Evolutionary conservation across 352 stramenopile genomes (phyloP), one percentile per base, ranked within the genome.

Genomic region (Thraustochytrium sp.): DNA sequence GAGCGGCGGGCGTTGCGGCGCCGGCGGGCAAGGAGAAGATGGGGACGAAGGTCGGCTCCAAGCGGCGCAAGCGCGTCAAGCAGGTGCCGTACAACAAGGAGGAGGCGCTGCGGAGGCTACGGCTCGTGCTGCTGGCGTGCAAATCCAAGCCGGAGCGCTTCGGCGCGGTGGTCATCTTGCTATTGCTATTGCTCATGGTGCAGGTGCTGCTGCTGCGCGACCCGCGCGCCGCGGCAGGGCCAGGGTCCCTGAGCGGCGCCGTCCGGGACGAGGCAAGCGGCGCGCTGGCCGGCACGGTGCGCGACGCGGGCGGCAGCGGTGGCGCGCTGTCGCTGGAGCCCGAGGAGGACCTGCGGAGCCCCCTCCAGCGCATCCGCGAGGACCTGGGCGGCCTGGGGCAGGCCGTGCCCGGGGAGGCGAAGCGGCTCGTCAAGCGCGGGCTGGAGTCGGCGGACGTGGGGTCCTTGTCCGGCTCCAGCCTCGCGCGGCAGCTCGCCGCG

Each of bases 61-160:
- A 72, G 42, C 59, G 59, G 59, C 59, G 59, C 59, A 72, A 72
- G 34, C 37, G 59, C 23, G n/a, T 29, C 34, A 72, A 72, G 59
- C 59, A 18, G 13, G 59, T 72, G 34, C 59, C 59, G 36, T 77
- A 77, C 48, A 44, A 21, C 26, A 68, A 77, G 2, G 42, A 54
- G 11, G 64, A 77, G 42, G n/a, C 64, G 16, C n/a, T 61, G 31
- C 42, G 64, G 9, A 16, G 48, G 16, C 23, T 77, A 0, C 38
- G 64, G 18, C 31, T 77, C 16, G n/a, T 77, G 11, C 11, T 74
- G 26, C 64, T 77, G 16, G 21, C 42, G 36, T 77, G 38, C 64
- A 77, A 77, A 21, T 36, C 21, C 42, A 77, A 36, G 16, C 64
- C 42, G 38, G n/a, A 77, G n/a, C 42, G 42, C 42, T 21, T 26